phyloP scores from a whole-genome alignment of 208 protist species.

The Zelonia costaricensis region DNA sequence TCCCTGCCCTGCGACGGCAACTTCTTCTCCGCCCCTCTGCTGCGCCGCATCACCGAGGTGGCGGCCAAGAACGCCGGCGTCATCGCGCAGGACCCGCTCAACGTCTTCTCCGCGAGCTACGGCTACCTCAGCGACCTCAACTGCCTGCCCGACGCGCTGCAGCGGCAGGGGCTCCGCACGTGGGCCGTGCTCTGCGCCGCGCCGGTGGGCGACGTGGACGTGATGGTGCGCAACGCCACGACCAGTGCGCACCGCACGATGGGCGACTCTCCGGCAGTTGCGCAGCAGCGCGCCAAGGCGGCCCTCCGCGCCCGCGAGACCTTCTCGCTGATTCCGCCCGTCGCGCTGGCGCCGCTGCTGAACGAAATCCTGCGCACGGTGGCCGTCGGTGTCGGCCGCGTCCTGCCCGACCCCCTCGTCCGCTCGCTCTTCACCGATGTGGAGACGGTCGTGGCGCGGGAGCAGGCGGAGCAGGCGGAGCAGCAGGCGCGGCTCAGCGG shows the following conservation, averaged over 20 bases:
- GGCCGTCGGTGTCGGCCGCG: conserved; percentile 44
- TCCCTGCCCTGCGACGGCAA: conserved; percentile 48
- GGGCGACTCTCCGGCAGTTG: conserved; percentile 28
- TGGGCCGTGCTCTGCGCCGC: conserved; percentile 78
- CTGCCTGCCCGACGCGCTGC: conserved; percentile 45
- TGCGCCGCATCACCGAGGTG: conserved; percentile 48
- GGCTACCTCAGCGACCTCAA: conserved; percentile 45
- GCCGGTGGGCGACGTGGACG: conserved; percentile 61
- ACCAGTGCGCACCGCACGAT: conserved; percentile 44
- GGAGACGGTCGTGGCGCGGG: conserved; percentile 7
- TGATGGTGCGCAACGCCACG: conserved; percentile 70
- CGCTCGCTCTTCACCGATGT: conserved; percentile 79
- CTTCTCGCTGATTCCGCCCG: conserved; percentile 55
- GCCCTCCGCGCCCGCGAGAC: conserved; percentile 29
- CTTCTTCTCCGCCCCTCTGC: conserved; percentile 46
- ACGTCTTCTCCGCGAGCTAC: conserved; percentile 60
- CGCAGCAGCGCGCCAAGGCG: conserved; percentile 35
- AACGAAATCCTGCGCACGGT: conserved; percentile 86
- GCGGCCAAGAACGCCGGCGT: conserved; percentile 27
- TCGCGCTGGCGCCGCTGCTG: conserved; percentile 70
- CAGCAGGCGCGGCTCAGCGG: background rate
- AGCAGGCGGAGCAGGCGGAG: conserved; percentile 15
- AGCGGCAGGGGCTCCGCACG: conserved; percentile 61
- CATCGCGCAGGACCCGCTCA: conserved; percentile 62
- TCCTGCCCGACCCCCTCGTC: conserved; percentile 64